Base-by-base conservation (phyloP, 768 basidiomycete species). In the Naganishia antarctica region DNA sequence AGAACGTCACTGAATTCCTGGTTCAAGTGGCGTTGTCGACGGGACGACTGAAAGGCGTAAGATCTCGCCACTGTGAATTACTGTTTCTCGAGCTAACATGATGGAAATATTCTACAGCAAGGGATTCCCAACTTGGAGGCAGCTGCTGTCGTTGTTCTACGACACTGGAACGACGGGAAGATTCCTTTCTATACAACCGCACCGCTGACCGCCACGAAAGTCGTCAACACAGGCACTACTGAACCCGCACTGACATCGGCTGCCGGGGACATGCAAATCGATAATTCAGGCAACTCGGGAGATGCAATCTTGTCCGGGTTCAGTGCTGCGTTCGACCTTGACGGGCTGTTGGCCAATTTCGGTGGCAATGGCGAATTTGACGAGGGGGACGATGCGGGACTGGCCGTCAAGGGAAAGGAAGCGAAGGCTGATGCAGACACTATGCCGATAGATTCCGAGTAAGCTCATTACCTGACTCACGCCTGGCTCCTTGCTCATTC, bases 141-240 rank as follows among this genome's bases (percentile, higher is more conserved):
- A 6, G 84, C 91, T 0, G 91, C 93, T 0, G 86, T 90, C 32
- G 85, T 87, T 15, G 83, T 97, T 25, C 77, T 97, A 0, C 84
- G 81, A 51, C 92, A 99, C 74, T 99, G 94, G 93, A 97, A 97
- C 71, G 85, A 90, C 63, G 91, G 96, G 75, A 94, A 91, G 73
- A 94, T 97, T 12, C 88, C 90, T 0, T 98, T 90, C 79, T 89
- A 82, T 79, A 89, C 91, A 4, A 74, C 80, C 1, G 91, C 92
- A 9, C 92, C 94, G 0, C 72, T 80, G 8, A 74, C 89, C 1
- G 90, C 93, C 74, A 87, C 90, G 0, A 90, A 89, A 0, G 48
- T 51, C 23, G 53, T 67, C 28, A 66, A 61, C 25, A 59, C 51
- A 23, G 63, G 61, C 1, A 69, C 71, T 34, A 66, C 57, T 12